Conservation (phyloP, 441 rosid species). For the Aquilaria agallochum region DNA sequence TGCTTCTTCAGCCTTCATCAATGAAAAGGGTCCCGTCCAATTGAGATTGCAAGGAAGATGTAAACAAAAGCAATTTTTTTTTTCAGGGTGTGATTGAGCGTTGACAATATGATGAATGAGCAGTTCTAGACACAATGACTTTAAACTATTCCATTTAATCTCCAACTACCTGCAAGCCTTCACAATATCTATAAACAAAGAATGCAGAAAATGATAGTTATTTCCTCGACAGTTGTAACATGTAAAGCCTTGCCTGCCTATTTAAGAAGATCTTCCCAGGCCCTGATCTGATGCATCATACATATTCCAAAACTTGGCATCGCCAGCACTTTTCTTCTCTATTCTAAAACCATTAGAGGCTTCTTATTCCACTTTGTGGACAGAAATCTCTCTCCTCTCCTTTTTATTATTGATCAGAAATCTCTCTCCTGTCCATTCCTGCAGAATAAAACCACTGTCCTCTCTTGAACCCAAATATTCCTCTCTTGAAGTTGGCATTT, state of each 20-base stretch:
- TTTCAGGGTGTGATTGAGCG: slow-evolving; percentile 10
- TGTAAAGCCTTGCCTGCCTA: slow-evolving; percentile 33
- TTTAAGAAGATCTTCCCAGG: slow-evolving; percentile 40
- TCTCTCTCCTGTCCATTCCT: slow-evolving; percentile 17
- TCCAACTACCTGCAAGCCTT: slow-evolving; percentile 29
- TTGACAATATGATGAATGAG: slow-evolving; percentile 25
- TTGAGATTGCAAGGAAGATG: no score
- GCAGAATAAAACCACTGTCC: slow-evolving; percentile 4
- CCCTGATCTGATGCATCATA: slow-evolving; percentile 34
- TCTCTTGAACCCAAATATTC: slow-evolving; percentile 8
- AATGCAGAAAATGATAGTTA: slow-evolving; percentile 11
- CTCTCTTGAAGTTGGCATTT: slow-evolving; percentile 5
- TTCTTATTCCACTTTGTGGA: no score
- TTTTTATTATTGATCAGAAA: not conserved
- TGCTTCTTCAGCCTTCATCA: slow-evolving; percentile 31
- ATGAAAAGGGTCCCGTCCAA: not conserved
- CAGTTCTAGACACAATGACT: slow-evolving; percentile 24
- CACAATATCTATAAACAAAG: slow-evolving; percentile 15
- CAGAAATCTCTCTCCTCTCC: no score
- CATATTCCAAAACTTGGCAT: not conserved
- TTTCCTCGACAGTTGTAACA: slow-evolving; percentile 21
- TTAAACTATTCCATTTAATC: slow-evolving; percentile 21
- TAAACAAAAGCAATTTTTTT: not conserved
- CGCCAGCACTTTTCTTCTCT: slow-evolving; percentile 47
- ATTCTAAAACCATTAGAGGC: slow-evolving; percentile 14